Base-by-base conservation (phyloP, 2,329 filamentous ascomycete species). In the Dryadomyces quercus-mongolicae region DNA sequence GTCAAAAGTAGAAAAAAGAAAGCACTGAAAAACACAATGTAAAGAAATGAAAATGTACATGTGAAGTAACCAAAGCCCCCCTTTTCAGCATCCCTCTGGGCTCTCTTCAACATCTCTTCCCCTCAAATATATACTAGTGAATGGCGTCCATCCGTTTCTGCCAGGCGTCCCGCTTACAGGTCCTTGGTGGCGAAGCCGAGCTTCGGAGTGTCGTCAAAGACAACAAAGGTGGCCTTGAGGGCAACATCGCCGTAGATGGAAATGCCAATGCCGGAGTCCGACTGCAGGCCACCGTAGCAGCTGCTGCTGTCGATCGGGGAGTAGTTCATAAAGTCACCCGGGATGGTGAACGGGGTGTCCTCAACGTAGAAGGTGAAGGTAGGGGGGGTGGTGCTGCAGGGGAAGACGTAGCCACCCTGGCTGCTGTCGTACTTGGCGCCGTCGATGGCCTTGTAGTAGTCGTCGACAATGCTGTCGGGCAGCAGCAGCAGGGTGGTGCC, bases 251-350 rank as follows among this genome's bases (percentile, higher is more conserved):
- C 62, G 25, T 60, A 64, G 57, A 64, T 62, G 58, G 59, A 57
- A 55, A 62, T 55, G 45, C 61, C 61, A 22, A 64, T 58, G 22
- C 25, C 56, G 16, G 43, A 16, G 56, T 55, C 54, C 21, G 40
- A 48, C 72, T 87, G 84, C 54, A 88, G 74, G 50, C 83, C 84
- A 56, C 84, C 84, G 62, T 74, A 85, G 74, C 84, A 86, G 42
- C 55, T 70, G 3, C 62, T 64, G 10, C 62, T 68, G 57, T 40
- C 72, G 18, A 72, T 66, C 22, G 69, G 64, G 1, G 74, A 68
- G 63, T 75, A 82, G 59, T 72, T 74, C 55, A 82, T 67, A 60
- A 72, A 70, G 12, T 67, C 57, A 6, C 75, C 76, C 1, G 75
- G 71, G 20, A 82, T 70, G 43, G 70, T 77, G 49, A 74, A 73